These are phyloP conservation scores for Botrytis medusae DNA, from an alignment of 2,329 filamentous ascomycete genomes.

Conservation along the genomic window DNA sequence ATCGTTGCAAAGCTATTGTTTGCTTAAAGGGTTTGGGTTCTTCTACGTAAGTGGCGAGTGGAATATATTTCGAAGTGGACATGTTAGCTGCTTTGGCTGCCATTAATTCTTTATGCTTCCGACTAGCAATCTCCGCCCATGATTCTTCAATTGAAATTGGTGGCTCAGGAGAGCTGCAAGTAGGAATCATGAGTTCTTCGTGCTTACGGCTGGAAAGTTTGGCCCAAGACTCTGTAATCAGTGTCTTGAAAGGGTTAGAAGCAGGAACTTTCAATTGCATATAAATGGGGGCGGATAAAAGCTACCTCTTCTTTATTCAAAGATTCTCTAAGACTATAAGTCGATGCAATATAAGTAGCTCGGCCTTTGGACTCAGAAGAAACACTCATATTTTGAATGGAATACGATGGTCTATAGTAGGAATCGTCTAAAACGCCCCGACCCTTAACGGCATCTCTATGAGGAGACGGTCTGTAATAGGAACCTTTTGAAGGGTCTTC, in stretches of 20 bases:
- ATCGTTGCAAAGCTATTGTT: neutral
- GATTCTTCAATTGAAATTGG: neutral
- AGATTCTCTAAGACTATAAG: neutral
- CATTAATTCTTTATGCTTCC: conserved; percentile 4
- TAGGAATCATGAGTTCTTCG: neutral
- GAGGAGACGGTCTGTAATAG: neutral
- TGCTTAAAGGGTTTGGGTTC: neutral
- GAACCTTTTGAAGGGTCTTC: neutral
- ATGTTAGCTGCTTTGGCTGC: neutral
- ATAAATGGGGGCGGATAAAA: neutral
- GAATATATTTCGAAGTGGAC: neutral
- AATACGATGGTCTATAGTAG: neutral
- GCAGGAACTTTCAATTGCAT: neutral
- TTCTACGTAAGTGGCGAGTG: too few species aligned
- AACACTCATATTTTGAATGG: neutral
- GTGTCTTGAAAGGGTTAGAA: conserved; percentile 8
- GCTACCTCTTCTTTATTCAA: neutral
- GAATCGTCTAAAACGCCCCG: neutral
- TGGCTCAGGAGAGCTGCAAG: too few species aligned
- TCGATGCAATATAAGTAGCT: neutral
- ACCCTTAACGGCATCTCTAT: neutral
- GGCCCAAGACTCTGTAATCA: neutral
- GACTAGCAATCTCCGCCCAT: conserved; percentile 12
- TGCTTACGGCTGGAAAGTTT: conserved; percentile 9
- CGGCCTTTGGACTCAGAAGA: neutral